Evolutionary conservation across 179 eudicot species (phyloP), one percentile per base, ranked within the genome.

Genomic region (Silene coronaria): DNA sequence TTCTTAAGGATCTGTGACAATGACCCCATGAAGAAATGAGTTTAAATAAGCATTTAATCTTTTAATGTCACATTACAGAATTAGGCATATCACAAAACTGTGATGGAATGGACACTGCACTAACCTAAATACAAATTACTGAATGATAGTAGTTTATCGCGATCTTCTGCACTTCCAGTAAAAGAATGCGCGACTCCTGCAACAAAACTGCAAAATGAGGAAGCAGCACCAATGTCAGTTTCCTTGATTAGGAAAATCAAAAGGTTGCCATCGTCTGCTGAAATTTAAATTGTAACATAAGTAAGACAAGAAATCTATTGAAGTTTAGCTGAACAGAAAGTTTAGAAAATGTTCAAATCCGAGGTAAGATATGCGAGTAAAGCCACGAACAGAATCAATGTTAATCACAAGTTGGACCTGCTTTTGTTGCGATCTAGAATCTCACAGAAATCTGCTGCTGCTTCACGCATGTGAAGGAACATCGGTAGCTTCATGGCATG

Each of bases 381-480:
- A 36, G 45, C 0, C 61, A 46, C 26, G 13, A 46, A 38, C 10
- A 17, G 60, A 72, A 53, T 30, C 19, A 22, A 19, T 6, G 34
- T 8, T 28, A 74, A 27, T 51, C 46, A 66, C 2, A 48, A 80
- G 24, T 48, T 6, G 42, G 69, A 95, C 99, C 92, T 86, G 85
- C 89, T 85, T 78, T 93, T 88, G 55, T 89, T 91, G 79, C 77
- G 87, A 75, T 84, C 85, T 55, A 93, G 79, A 83, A 96, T 91
- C 78, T 86, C 82, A 79, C 97, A 89, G 84, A 96, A 96, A 89
- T 96, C 99, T 61, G 85, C 86, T 30, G 99, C 93, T 66, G 97
- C 99, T 73, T 88, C 97, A 74, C 99, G 88, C 99, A 96, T 96
- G 80, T 96, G 99, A 73, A 96, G 85, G 87, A 96, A 93, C 99